Base-by-base conservation (phyloP, 2,329 filamentous ascomycete genomes). In the Aspergillaceae sp. region DNA sequence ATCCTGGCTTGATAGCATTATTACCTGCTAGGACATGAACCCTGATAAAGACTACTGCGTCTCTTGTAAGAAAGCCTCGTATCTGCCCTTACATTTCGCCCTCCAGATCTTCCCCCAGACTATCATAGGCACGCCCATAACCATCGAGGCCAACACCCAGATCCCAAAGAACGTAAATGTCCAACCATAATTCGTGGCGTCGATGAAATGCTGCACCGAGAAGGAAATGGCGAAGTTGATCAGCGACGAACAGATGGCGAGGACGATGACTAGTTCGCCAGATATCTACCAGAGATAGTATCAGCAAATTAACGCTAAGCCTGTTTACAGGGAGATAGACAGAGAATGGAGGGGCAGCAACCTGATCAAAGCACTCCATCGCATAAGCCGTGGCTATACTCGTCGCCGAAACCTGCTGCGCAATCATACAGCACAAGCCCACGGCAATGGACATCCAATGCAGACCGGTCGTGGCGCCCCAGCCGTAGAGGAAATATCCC, bases 351-450 rank as follows among this genome's bases (percentile, higher is more conserved):
- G 34, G 7, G 4, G 29, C 10, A 48, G 56, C 45, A 49, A 64
- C 61, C 42, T 58, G 60, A 28, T 63, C 59, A 40, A 69, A 68
- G 43, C 64, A 68, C 43, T 70, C 67, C 65, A 70, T 69, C 2
- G 65, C 66, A 54, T 70, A 70, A 1, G 66, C 61, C 2, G 66
- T 69, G 3, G 67, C 65, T 33, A 69, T 61, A 42, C 60, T 65
- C 11, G 64, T 67, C 7, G 65, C 61, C 2, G 59, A 61, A 4
- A 71, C 67, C 48, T 70, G 67, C 34, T 70, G 65, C 5, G 67
- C 64, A 41, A 69, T 69, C 62, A 70, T 64, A 34, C 57, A 63
- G 29, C 63, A 66, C 2, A 68, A 50, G 0, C 60, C 64, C 26
- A 69, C 55, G 1, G 64, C 64, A 29, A 69, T 59, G 2, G 58